A percentile compares a stretch with the other conserved stretches of the same genome.
Evolutionary conservation across 2,329 filamentous ascomycete genomes (phyloP).

Genomic region (Pseudofabraea citricarpa): DNA sequence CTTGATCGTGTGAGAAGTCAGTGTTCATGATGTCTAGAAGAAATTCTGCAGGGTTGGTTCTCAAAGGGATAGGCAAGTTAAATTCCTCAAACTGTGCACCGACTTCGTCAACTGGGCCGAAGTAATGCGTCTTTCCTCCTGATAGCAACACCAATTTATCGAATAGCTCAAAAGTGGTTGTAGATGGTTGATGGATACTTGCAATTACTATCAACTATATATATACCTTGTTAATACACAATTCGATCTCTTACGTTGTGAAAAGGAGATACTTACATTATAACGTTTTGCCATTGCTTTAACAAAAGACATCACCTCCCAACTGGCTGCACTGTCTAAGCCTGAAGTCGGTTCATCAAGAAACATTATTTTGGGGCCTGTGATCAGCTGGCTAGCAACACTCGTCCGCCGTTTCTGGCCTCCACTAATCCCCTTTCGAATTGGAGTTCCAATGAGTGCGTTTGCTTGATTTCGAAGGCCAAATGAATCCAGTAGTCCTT

Average conservation of each 20-base stretch:
- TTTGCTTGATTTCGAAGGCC: conserved; percentile 66
- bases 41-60: conserved; percentile 77
- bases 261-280: conserved; percentile 42
- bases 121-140: conserved; percentile 66
- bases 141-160: conserved; percentile 75
- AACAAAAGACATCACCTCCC: conserved; percentile 70
- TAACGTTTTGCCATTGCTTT: conserved; percentile 60
- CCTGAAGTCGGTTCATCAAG: conserved; percentile 82
- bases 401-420: conserved; percentile 80
- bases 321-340: conserved; percentile 71
- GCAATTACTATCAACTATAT: conserved; percentile 68
- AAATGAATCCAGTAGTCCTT: conserved; percentile 65
- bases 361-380: conserved; percentile 74
- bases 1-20: conserved; percentile 58
- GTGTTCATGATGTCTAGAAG: conserved; percentile 74
- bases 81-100: conserved; percentile 58
- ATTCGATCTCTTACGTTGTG: conserved; percentile 13
- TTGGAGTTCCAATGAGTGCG: conserved; percentile 74
- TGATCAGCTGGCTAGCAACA: conserved; percentile 77
- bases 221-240: conserved; percentile 17
- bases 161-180: conserved; percentile 73
- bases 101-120: conserved; percentile 56
- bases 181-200: conserved; percentile 82
- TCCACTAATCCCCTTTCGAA: conserved; percentile 77
- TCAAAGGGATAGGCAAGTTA: conserved; percentile 58